Base-by-base conservation (phyloP, 805 yeast species). In the Candida vartiovaarae region DNA sequence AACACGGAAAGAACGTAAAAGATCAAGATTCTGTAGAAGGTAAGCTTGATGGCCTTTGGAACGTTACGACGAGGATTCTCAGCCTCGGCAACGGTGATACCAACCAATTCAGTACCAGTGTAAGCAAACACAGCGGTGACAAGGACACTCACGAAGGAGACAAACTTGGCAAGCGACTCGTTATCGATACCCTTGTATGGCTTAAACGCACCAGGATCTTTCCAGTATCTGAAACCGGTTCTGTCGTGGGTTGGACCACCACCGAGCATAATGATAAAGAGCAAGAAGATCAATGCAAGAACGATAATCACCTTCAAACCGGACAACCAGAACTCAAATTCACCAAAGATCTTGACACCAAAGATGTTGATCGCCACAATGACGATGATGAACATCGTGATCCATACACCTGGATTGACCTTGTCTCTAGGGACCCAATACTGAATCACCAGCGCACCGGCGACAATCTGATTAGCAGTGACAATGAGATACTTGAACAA, bases 231-330 rank as follows among this genome's bases (percentile, higher is more conserved):
- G 66, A 82, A 84, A 2, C 90, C 91, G 31, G 76, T 63, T 62
- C 91, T 72, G 53, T 83, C 88, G 54, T 80, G 82, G 36, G 71
- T 70, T 50, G 91, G 90, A 28, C 80, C 85, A 43, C 93, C 95
- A 47, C 95, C 95, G 44, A 80, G 67, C 65, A 83, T 81, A 47
- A 84, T 74, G 45, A 80, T 65, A 50, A 83, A 71, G 42, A 83
- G 66, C 41, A 82, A 46, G 85, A 49, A 3, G 27, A 49, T 49
- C 23, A 49, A 25, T 4, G 42, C 52, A 11, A 49, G 28, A 5
- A 53, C 66, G 80, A 80, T 82, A 70, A 54, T 72, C 23, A 76
- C 72, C 54, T 75, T 75, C 36, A 74, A 55, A 38, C 68, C 54
- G 1, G 76, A 68, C 34, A 75, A 64, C 40, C 74, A 56, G 41